Percentiles rank a stretch among this genome's conserved stretches.
phyloP scores from a whole-genome alignment of 2,329 filamentous ascomycete species.

The Aphanocladium album region DNA sequence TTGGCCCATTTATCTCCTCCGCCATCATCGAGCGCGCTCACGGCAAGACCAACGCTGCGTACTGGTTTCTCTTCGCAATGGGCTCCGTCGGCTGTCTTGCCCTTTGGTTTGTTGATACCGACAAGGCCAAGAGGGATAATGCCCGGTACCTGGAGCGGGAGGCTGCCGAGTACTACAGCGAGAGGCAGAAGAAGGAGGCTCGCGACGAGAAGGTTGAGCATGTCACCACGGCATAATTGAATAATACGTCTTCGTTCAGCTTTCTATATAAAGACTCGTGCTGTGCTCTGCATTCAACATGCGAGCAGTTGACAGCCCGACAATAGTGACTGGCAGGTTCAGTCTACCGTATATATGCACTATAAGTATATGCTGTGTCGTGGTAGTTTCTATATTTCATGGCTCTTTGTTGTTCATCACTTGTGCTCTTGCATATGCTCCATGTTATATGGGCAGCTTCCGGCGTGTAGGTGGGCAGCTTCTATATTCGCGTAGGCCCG shows the following conservation, averaged over 20 bases:
- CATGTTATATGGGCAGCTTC: too few relatives aligned
- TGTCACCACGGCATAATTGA: neutral
- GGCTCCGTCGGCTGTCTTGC: constrained; percentile 15
- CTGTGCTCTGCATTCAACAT: constrained; percentile 9
- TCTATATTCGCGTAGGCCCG: too few relatives aligned
- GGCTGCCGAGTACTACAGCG: constrained; percentile 58
- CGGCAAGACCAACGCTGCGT: constrained; percentile 15
- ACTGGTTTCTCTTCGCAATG: constrained; percentile 20
- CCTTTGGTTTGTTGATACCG: constrained; percentile 19
- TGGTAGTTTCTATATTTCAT: neutral
- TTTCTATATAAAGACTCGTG: neutral
- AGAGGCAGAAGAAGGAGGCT: constrained; percentile 55
- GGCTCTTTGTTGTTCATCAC: neutral
- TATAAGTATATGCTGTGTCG: neutral
- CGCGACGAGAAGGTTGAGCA: constrained; percentile 34
- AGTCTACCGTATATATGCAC: neutral
- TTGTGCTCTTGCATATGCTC: neutral
- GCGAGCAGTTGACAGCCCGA: neutral
- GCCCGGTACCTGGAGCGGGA: constrained; percentile 26
- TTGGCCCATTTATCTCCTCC: constrained; percentile 21
- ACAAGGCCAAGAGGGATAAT: constrained; percentile 18
- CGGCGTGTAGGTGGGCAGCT: too few relatives aligned
- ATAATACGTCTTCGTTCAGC: neutral
- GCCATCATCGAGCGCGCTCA: constrained; percentile 18
- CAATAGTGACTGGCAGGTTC: neutral